Base-by-base conservation (phyloP, 805 yeast genomes). In the Myxozyma mucilagina region DNA sequence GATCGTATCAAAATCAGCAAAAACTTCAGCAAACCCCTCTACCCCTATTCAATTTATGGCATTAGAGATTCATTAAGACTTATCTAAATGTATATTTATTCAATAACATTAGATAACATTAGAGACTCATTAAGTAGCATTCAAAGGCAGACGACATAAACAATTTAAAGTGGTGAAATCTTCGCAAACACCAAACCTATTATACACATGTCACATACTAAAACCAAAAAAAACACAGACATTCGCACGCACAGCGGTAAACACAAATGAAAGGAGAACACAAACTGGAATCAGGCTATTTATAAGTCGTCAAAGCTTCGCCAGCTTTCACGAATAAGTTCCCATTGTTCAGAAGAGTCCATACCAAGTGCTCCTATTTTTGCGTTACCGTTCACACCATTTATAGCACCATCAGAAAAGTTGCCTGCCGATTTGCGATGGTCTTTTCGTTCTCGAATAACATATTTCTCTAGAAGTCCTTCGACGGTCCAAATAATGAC, bases 391-490 rank as follows among this genome's bases (percentile, higher is more conserved):
- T 35, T 29, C 14, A 44, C 47, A n/a, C 59, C 49, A 38, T 38
- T 53, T 32, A 53, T 56, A 53, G 35, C n/a, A 20, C 59, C 35
- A 11, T 51, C 67, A 14, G 47, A 51, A 1, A 50, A 29, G 54
- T 50, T 13, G 45, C 54, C 20, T 47, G 60, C 11, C 47, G 57
- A 14, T 36, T 14, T 32, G 42, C 41, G 56, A 54, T 45, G 31
- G 47, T 54, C 56, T 16, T 53, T 67, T 44, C 49, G 53, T 66
- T 32, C 90, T 13, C 83, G 78, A 41, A 93, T 84, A 13, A 79
- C 84, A 72, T 88, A 93, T 71, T 88, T 90, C 71, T 93, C 97
- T 97, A 97, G 90, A 34, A 85, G 84, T 4, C 87, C 86, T 63
- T 84, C 80, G 45, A 76, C 74, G 60, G 82, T 81, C 97, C 97